phyloP scores from a whole-genome alignment of 306 rosid species.

The Vigna reflexopilosa region DNA sequence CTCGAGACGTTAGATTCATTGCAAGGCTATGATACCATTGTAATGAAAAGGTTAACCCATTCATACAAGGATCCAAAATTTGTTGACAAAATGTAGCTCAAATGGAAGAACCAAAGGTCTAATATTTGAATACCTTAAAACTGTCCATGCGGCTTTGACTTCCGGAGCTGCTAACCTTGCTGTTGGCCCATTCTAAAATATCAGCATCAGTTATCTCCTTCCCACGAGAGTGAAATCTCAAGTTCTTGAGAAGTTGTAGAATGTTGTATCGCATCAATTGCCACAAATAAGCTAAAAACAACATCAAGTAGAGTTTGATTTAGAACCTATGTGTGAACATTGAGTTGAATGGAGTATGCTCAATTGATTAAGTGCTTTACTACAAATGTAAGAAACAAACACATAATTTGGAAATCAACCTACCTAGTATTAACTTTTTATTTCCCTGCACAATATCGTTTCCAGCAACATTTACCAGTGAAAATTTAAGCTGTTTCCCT shows the following conservation, averaged over 20 bases:
- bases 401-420: slow-evolving; percentile 16
- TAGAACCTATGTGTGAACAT: slow-evolving; percentile 18
- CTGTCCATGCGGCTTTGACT: slow-evolving; percentile 81
- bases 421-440: slow-evolving; percentile 92
- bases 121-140: slow-evolving; percentile 67
- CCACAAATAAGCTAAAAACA: slow-evolving; percentile 88
- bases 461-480: slow-evolving; percentile 94
- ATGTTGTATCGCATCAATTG: slow-evolving; percentile 94
- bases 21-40: too few species aligned
- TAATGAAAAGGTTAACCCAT: too few species aligned
- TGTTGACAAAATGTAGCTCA: neutral
- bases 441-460: slow-evolving; percentile 96
- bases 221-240: slow-evolving; percentile 93
- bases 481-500: slow-evolving; percentile 91
- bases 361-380: slow-evolving; percentile 21
- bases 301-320: slow-evolving; percentile 24
- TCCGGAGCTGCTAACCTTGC: slow-evolving; percentile 76
- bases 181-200: slow-evolving; percentile 93
- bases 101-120: slow-evolving; percentile 1
- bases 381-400: neutral
- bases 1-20: too few species aligned
- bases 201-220: slow-evolving; percentile 90
- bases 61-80: too few species aligned
- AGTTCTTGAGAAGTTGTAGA: slow-evolving; percentile 88
- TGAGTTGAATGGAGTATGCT: slow-evolving; percentile 15